Evolutionary conservation across 2,329 filamentous ascomycete genomes (phyloP).

Genomic region (Pseudogymnoascus verrucosus): DNA sequence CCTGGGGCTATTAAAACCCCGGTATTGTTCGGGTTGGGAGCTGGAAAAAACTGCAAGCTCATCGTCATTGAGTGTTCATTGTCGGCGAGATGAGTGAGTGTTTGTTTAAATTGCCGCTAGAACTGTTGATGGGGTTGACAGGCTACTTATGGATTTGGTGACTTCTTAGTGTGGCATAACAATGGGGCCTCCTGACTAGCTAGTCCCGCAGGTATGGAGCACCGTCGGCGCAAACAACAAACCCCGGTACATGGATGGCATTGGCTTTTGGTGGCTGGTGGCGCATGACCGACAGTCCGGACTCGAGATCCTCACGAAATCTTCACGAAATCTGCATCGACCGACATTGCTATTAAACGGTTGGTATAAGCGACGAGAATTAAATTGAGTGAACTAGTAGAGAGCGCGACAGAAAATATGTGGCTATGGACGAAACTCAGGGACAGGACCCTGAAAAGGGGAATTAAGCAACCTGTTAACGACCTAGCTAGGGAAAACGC

Average conservation of each 20-base stretch:
- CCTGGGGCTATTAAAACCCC: constrained; percentile 22
- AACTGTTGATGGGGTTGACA: constrained; percentile 1
- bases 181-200: constrained; percentile 5
- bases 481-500: not conserved
- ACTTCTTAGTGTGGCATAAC: not conserved
- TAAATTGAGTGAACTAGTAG: not conserved
- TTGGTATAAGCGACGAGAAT: too few relatives aligned
- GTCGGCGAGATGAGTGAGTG: not conserved
- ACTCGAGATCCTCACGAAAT: too few relatives aligned
- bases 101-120: not conserved
- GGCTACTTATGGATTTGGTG: constrained; percentile 1
- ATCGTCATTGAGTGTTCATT: not conserved
- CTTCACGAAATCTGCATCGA: too few relatives aligned
- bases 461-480: not conserved
- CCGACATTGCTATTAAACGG: too few relatives aligned
- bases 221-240: not conserved
- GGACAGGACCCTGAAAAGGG: not conserved
- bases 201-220: not conserved
- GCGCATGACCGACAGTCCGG: not conserved
- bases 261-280: not conserved
- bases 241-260: not conserved
- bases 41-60: not conserved
- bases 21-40: constrained; percentile 1
- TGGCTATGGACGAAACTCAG: not conserved
- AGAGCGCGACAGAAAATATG: not conserved